phyloP scores from a whole-genome alignment of 768 basidiomycete genomes.

The Mycena capillaripes region DNA sequence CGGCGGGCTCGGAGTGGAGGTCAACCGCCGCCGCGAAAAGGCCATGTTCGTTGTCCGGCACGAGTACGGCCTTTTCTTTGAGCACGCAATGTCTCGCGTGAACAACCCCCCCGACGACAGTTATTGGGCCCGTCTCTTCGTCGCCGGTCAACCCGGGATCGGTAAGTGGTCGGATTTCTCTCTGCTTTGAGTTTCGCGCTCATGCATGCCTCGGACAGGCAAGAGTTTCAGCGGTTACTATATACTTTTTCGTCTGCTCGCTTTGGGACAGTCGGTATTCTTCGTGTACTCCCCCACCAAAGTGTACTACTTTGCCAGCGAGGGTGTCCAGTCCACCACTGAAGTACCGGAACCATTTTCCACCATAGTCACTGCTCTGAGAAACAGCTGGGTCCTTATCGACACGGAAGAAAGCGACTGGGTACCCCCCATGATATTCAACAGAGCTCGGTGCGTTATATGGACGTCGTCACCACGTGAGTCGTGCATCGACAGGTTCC shows the following conservation, averaged over 20 bases:
- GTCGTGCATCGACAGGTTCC: too few species aligned
- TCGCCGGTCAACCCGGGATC: background rate
- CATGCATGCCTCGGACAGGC: background rate
- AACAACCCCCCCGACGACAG: too few species aligned
- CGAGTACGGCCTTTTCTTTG: background rate
- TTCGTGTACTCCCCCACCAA: background rate
- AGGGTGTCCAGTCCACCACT: background rate
- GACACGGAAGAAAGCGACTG: background rate
- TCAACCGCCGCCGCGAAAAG: background rate
- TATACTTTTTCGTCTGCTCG: constrained; percentile 1
- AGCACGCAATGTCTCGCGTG: constrained; percentile 2
- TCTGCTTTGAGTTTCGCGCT: background rate
- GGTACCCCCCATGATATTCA: too few species aligned
- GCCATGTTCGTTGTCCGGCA: background rate
- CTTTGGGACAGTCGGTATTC: background rate
- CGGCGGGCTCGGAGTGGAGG: background rate
- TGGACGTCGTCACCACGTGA: background rate
- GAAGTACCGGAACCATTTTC: background rate
- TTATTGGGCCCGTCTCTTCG: background rate
- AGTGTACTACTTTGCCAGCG: background rate
- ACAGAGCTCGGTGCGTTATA: background rate
- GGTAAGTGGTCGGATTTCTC: background rate
- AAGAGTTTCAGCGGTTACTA: background rate
- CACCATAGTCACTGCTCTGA: background rate
- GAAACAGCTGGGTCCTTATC: background rate